Percentiles rank a stretch among this genome's conserved stretches.
Evolutionary conservation across 2,329 filamentous ascomycete genomes (phyloP).

Genomic region (Chrysoporthe cubensis): DNA sequence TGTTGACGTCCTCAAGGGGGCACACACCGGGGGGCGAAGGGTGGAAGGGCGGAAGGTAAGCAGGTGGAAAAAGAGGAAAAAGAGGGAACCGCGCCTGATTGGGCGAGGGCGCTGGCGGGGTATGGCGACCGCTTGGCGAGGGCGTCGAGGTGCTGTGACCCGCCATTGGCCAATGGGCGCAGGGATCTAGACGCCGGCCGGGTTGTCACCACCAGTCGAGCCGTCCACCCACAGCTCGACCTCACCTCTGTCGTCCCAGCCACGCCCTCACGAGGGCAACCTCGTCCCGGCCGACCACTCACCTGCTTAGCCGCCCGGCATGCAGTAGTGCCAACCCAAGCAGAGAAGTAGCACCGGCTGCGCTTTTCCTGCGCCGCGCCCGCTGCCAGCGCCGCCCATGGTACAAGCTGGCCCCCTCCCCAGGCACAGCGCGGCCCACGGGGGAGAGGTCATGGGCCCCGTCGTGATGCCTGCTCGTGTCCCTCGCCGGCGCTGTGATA

Average conservation of each 20-base stretch:
- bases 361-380: conserved; percentile 26
- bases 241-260: conserved; percentile 1
- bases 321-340: conserved; percentile 41
- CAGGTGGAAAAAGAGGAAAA: conserved; percentile 6
- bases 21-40: background rate
- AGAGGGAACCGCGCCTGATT: conserved; percentile 11
- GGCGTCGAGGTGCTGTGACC: conserved; percentile 32
- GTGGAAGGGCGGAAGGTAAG: background rate
- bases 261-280: no score
- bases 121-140: background rate
- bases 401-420: background rate
- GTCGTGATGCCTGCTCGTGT: background rate
- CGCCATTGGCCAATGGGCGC: conserved; percentile 38
- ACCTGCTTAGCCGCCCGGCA: conserved; percentile 46
- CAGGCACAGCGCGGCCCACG: no score
- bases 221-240: conserved; percentile 20
- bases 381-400: background rate
- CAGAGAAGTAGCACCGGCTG: conserved; percentile 35
- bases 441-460: conserved; percentile 3
- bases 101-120: background rate
- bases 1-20: background rate
- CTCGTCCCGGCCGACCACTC: conserved; percentile 32
- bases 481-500: conserved; percentile 32
- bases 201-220: conserved; percentile 18
- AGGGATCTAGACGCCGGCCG: conserved; percentile 45